Evolutionary conservation across 106 monocot species (phyloP).

Genomic region (Phalaenopsis aphrodite): DNA sequence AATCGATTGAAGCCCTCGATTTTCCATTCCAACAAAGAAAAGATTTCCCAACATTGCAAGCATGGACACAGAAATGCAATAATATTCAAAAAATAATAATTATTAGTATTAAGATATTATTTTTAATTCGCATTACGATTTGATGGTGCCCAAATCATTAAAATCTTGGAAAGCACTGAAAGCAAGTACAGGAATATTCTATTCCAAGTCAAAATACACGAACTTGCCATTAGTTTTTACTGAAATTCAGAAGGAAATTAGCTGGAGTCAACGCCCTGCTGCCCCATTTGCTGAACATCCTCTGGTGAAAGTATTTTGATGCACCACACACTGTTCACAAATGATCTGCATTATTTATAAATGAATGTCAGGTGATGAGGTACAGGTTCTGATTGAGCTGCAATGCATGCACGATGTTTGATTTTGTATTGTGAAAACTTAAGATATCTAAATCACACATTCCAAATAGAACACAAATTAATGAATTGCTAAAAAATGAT

Average conservation of each 20-base stretch:
- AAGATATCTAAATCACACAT: background rate
- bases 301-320: slow-evolving; percentile 98
- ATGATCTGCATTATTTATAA: slow-evolving; percentile 43
- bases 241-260: slow-evolving; percentile 3
- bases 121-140: background rate
- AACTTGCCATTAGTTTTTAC: background rate
- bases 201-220: background rate
- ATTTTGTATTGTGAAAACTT: background rate
- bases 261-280: slow-evolving; percentile 23
- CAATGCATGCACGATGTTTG: background rate
- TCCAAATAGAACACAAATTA: background rate
- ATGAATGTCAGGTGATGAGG: background rate
- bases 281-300: slow-evolving; percentile 84
- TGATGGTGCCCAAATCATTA: background rate
- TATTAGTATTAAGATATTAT: background rate
- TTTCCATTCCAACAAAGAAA: too few species aligned
- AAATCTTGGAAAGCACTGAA: background rate
- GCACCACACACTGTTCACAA: slow-evolving; percentile 95
- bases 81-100: background rate
- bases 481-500: background rate
- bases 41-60: background rate
- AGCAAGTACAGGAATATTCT: background rate
- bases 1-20: too few species aligned
- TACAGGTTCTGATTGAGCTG: background rate
- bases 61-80: background rate